Percentiles rank a stretch among this genome's conserved stretches.
phyloP scores from a whole-genome alignment of 768 basidiomycete species.

The Rhizopogon roseolus region DNA sequence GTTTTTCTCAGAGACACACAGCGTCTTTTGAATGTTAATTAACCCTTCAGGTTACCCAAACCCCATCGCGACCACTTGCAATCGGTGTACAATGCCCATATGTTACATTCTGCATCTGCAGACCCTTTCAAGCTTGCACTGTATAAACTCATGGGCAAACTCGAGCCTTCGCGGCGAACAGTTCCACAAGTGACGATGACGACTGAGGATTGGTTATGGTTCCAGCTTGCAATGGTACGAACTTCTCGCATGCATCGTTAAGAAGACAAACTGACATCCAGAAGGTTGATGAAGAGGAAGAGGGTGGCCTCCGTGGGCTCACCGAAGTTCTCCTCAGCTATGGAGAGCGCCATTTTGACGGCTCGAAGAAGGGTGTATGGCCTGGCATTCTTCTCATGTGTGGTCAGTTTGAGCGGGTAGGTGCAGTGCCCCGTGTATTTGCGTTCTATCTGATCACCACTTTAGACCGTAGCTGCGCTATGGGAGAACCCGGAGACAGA shows the following conservation, averaged over 20 bases:
- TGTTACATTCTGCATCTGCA: slow-evolving; percentile 80
- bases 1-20: slow-evolving; percentile 11
- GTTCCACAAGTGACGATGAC: slow-evolving; percentile 84
- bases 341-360: slow-evolving; percentile 79
- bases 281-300: slow-evolving; percentile 79
- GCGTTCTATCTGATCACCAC: not conserved
- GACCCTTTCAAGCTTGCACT: slow-evolving; percentile 97
- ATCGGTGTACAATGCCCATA: slow-evolving; percentile 77
- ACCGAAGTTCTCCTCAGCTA: slow-evolving; percentile 74
- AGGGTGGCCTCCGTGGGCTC: slow-evolving; percentile 66
- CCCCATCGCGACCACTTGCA: slow-evolving; percentile 77
- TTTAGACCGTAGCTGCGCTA: slow-evolving; percentile 82
- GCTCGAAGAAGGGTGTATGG: slow-evolving; percentile 66
- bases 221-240: slow-evolving; percentile 82
- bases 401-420: slow-evolving; percentile 90
- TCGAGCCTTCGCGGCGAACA: slow-evolving; percentile 77
- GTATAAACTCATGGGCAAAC: slow-evolving; percentile 92
- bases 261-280: not conserved
- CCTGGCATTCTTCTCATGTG: slow-evolving; percentile 82
- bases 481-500: slow-evolving; percentile 86
- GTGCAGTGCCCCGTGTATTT: slow-evolving; percentile 14
- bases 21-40: not conserved
- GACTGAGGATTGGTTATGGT: slow-evolving; percentile 98
- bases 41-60: slow-evolving; percentile 53
- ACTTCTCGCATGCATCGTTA: not conserved